Conservation (phyloP, 768 basidiomycete species). For the Boletus vinaceobasis region DNA sequence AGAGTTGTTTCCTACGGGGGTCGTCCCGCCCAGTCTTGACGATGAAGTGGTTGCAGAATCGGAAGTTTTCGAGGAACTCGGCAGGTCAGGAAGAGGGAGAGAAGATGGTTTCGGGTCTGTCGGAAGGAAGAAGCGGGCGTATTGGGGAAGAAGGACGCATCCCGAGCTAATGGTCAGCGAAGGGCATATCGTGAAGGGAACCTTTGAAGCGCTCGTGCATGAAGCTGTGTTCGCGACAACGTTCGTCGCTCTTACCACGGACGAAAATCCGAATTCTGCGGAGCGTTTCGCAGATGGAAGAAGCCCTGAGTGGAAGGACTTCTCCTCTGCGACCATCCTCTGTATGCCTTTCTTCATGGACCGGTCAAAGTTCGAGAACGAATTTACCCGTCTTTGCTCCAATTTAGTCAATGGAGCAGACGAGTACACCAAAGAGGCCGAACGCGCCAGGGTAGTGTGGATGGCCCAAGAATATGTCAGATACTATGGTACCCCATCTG, state of each 20-base stretch:
- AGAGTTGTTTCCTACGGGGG: constrained; percentile 67
- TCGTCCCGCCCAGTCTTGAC: constrained; percentile 54
- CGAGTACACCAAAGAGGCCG: constrained; percentile 35
- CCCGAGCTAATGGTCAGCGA: constrained; percentile 55
- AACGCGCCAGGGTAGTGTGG: constrained; percentile 54
- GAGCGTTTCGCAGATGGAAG: constrained; percentile 19
- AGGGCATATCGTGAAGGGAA: constrained; percentile 55
- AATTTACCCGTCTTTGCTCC: constrained; percentile 63
- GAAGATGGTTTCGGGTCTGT: constrained; percentile 27
- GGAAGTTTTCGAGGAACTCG: constrained; percentile 28
- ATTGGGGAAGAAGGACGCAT: constrained; percentile 76
- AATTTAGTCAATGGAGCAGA: constrained; percentile 60
- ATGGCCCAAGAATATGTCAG: constrained; percentile 62
- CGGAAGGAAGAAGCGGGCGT: constrained; percentile 60
- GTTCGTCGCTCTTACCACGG: constrained; percentile 35
- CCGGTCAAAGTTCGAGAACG: constrained; percentile 58
- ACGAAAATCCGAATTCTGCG: constrained; percentile 14
- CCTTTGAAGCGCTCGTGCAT: constrained; percentile 75
- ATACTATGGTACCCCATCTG: constrained; percentile 52
- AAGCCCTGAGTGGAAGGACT: constrained; percentile 53
- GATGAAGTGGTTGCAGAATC: constrained; percentile 36
- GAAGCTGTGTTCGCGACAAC: constrained; percentile 79
- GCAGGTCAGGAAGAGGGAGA: constrained; percentile 32
- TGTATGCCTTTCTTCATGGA: constrained; percentile 57
- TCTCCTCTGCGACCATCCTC: constrained; percentile 59